Percentiles rank a stretch among this genome's conserved stretches.
Conservation (phyloP, 2,329 filamentous ascomycete genomes). For the Tolypocladium inflatum region DNA sequence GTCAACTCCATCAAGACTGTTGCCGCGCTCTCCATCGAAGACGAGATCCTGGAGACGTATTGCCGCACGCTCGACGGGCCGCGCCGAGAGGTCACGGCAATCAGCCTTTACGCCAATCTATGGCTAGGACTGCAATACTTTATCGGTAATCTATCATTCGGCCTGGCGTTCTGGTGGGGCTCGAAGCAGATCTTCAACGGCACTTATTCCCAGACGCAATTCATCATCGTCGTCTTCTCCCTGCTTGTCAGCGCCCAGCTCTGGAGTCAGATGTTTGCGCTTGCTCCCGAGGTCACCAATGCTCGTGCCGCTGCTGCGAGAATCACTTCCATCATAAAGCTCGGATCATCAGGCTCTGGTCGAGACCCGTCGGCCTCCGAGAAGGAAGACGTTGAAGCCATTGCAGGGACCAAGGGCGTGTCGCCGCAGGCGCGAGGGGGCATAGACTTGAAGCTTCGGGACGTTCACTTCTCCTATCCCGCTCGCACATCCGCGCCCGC, state of each 20-base stretch:
- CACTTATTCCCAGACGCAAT: slow-evolving; percentile 44
- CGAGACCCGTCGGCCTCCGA: neutral
- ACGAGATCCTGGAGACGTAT: slow-evolving; percentile 24
- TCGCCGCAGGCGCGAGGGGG: slow-evolving; percentile 43
- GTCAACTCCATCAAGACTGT: slow-evolving; percentile 52
- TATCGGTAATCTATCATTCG: slow-evolving; percentile 48
- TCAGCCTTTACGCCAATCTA: slow-evolving; percentile 23
- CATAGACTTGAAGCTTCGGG: slow-evolving; percentile 24
- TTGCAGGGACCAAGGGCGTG: neutral
- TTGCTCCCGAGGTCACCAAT: slow-evolving; percentile 53
- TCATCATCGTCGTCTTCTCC: slow-evolving; percentile 53
- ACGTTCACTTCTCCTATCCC: slow-evolving; percentile 6
- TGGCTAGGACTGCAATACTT: slow-evolving; percentile 38
- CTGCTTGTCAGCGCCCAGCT: slow-evolving; percentile 53
- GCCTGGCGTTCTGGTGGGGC: slow-evolving; percentile 58
- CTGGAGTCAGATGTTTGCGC: slow-evolving; percentile 54
- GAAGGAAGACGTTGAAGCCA: no score
- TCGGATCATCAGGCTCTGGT: slow-evolving; percentile 3
- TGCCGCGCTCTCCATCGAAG: slow-evolving; percentile 35
- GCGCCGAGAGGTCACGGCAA: slow-evolving; percentile 31
- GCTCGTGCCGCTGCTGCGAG: slow-evolving; percentile 43
- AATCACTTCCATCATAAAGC: slow-evolving; percentile 26
- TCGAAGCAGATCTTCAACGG: slow-evolving; percentile 49
- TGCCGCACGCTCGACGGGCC: slow-evolving; percentile 18
- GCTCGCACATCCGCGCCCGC: slow-evolving; percentile 9